A percentile compares a stretch with the other conserved stretches of the same genome.
Evolutionary conservation across 495 filamentous ascomycete genomes (phyloP).

Genomic region (Bryoglossum gracile): DNA sequence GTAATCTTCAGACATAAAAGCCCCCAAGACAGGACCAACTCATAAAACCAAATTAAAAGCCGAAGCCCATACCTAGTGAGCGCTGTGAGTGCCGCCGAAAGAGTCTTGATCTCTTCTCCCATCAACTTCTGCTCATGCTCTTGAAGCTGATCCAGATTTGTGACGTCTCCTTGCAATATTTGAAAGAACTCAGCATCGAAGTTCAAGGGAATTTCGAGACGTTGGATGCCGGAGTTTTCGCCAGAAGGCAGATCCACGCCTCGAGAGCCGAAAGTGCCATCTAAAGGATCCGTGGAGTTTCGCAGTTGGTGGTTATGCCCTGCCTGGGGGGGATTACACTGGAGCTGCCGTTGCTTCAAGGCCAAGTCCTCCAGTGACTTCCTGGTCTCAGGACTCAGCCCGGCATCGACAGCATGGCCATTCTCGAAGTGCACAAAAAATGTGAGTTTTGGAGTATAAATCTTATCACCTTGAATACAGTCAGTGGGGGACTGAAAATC

Average conservation of each 20-base stretch:
- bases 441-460: conserved; percentile 51
- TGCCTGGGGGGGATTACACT: background rate
- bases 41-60: background rate
- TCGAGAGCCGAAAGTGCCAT: too few relatives aligned
- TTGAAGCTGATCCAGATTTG: conserved; percentile 52
- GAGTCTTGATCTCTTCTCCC: conserved; percentile 40
- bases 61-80: conserved; percentile 35
- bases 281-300: too few relatives aligned
- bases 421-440: conserved; percentile 46
- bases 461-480: conserved; percentile 25
- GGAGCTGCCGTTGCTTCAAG: background rate
- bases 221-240: too few relatives aligned
- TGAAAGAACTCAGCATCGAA: conserved; percentile 64
- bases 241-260: too few relatives aligned
- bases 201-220: conserved; percentile 55
- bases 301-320: background rate
- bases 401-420: conserved; percentile 48
- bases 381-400: conserved; percentile 46
- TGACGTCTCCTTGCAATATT: conserved; percentile 53
- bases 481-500: background rate
- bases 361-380: conserved; percentile 36
- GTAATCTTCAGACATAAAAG: too few relatives aligned
- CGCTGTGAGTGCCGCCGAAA: conserved; percentile 49
- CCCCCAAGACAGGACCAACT: too few relatives aligned
- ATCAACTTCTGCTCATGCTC: conserved; percentile 47